Evolutionary conservation across 257 asterid genomes (phyloP).

Genomic region (Fraxinus quadrangulata): DNA sequence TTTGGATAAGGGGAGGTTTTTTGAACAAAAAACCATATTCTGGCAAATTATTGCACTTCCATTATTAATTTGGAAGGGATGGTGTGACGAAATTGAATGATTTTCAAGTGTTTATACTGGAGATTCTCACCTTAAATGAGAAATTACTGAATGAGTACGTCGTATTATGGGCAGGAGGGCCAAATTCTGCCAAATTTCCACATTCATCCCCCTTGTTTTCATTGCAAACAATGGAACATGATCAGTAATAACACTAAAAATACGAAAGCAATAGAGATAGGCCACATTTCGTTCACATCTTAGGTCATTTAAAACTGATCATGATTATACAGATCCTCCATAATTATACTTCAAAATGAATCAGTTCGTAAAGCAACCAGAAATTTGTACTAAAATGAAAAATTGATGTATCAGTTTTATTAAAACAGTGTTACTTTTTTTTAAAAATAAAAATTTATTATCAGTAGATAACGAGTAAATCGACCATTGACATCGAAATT

Average conservation of each 20-base stretch:
- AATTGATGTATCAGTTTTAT: conserved; percentile 2
- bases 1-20: background rate
- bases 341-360: background rate
- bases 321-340: background rate
- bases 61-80: too few species aligned
- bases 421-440: background rate
- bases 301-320: conserved; percentile 3
- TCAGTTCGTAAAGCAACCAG: background rate
- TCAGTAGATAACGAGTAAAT: conserved; percentile 1
- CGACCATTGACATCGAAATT: conserved; percentile 17
- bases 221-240: conserved; percentile 18
- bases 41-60: too few species aligned
- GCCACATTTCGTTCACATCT: background rate
- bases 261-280: conserved; percentile 8
- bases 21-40: too few species aligned
- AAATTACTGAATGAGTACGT: conserved; percentile 87
- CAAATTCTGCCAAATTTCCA: conserved; percentile 70
- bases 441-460: too few species aligned
- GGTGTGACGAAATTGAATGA: background rate
- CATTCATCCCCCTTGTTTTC: conserved; percentile 84
- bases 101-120: background rate
- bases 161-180: conserved; percentile 54
- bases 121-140: conserved; percentile 77
- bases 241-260: background rate
- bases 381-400: background rate